phyloP scores from a whole-genome alignment of 164 flowering plant species.

The Piper betle region DNA sequence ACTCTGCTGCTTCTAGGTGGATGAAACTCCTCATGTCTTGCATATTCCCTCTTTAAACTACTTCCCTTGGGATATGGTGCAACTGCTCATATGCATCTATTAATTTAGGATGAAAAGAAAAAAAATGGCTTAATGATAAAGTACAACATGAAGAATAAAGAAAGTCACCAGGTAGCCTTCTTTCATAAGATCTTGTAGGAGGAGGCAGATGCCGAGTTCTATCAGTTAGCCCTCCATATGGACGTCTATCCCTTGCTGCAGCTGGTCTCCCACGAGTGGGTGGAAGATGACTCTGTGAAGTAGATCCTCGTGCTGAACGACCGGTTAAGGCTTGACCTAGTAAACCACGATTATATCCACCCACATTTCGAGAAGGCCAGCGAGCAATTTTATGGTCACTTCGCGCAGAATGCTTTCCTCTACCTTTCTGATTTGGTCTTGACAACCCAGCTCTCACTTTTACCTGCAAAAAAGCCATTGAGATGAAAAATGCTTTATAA shows the following conservation, averaged over 20 bases:
- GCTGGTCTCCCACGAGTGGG: slow-evolving; percentile 43
- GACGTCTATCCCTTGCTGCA: slow-evolving; percentile 52
- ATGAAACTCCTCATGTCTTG: slow-evolving; percentile 56
- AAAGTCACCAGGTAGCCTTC: slow-evolving; percentile 61
- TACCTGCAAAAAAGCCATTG: slow-evolving; percentile 29
- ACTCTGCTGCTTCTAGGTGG: slow-evolving; percentile 52
- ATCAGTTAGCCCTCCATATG: slow-evolving; percentile 36
- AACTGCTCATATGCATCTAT: slow-evolving; percentile 24
- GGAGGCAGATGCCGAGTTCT: slow-evolving; percentile 57
- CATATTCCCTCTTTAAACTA: slow-evolving; percentile 68
- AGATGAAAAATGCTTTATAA: neutral
- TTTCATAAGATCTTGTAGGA: slow-evolving; percentile 52
- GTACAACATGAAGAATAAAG: no score
- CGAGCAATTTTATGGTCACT: slow-evolving; percentile 37
- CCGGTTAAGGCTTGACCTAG: slow-evolving; percentile 29
- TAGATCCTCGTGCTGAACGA: slow-evolving; percentile 33
- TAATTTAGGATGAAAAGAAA: no score
- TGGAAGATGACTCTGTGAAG: slow-evolving; percentile 29
- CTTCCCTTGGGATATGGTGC: slow-evolving; percentile 60
- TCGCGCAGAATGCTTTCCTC: slow-evolving; percentile 46
- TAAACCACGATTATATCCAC: slow-evolving; percentile 53
- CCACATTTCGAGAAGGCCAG: slow-evolving; percentile 21
- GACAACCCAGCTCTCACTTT: slow-evolving; percentile 93
- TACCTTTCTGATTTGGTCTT: slow-evolving; percentile 76
- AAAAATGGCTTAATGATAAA: no score